These are phyloP conservation scores for Lagenaria siceraria DNA, from an alignment of 306 rosid genomes.

Conservation along the genomic window DNA sequence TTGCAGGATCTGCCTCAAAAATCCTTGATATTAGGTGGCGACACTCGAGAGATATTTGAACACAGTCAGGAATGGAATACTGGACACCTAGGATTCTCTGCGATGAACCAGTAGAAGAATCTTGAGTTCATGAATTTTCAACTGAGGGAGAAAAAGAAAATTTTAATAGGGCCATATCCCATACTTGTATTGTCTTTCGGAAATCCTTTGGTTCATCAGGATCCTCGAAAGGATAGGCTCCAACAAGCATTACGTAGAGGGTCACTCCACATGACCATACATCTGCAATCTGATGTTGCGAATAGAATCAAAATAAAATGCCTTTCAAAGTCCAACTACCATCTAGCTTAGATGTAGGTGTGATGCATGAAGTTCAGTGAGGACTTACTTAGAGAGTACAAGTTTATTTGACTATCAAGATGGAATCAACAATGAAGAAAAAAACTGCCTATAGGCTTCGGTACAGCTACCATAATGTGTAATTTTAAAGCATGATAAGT, in stretches of 20 bases:
- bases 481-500: background rate
- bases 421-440: background rate
- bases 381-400: background rate
- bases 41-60: conserved; percentile 66
- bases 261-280: conserved; percentile 98
- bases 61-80: conserved; percentile 65
- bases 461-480: background rate
- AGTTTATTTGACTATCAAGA: background rate
- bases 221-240: conserved; percentile 90
- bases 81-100: conserved; percentile 78
- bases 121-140: conserved; percentile 19
- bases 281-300: conserved; percentile 62
- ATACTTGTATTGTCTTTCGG: conserved; percentile 81
- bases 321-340: background rate
- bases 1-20: conserved; percentile 67
- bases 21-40: conserved; percentile 66
- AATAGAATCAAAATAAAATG: conserved; percentile 7
- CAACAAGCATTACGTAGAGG: conserved; percentile 84
- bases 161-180: conserved; percentile 9
- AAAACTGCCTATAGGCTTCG: background rate
- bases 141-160: conserved; percentile 2
- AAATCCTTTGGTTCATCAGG: conserved; percentile 77
- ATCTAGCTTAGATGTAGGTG: background rate
- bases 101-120: conserved; percentile 18
- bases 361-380: background rate